phyloP scores from a whole-genome alignment of 1,139 yeast genomes.

The Yamadazyma friedrichii region DNA sequence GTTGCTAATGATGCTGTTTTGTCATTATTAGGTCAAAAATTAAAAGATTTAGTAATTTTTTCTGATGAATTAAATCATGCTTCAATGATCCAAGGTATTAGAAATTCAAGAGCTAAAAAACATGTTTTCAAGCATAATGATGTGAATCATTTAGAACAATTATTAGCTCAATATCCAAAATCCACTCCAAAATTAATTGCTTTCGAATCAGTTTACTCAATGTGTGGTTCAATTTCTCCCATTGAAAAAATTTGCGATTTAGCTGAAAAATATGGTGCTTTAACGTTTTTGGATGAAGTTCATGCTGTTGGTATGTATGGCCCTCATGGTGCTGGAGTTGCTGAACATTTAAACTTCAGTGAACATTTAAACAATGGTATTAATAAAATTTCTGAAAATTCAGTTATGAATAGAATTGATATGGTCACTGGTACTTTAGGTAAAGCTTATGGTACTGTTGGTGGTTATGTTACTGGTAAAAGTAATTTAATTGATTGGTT shows the following conservation, averaged over 20 bases:
- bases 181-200: conserved; percentile 92
- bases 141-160: conserved; percentile 73
- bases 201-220: conserved; percentile 94
- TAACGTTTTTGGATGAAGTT: conserved; percentile 95
- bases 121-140: conserved; percentile 92
- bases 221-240: conserved; percentile 98
- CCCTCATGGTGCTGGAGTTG: conserved; percentile 99
- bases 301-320: conserved; percentile 99
- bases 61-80: conserved; percentile 96
- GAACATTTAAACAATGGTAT: conserved; percentile 72
- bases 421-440: conserved; percentile 97
- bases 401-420: conserved; percentile 88
- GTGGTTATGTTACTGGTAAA: conserved; percentile 95
- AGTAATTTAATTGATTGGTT: conserved; percentile 87
- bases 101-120: conserved; percentile 84
- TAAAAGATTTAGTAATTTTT: conserved; percentile 86
- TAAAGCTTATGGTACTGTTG: conserved; percentile 94
- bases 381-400: conserved; percentile 42
- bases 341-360: conserved; percentile 90
- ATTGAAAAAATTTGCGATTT: conserved; percentile 89
- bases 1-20: conserved; percentile 98
- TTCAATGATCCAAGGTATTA: conserved; percentile 94
- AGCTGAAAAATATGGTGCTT: conserved; percentile 96
- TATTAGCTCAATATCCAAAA: conserved; percentile 76
- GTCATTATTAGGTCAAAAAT: conserved; percentile 84